Percentiles rank a stretch among this genome's conserved stretches.
Conservation (phyloP, 2,329 filamentous ascomycete species). For the Penicillium janthinellum region DNA sequence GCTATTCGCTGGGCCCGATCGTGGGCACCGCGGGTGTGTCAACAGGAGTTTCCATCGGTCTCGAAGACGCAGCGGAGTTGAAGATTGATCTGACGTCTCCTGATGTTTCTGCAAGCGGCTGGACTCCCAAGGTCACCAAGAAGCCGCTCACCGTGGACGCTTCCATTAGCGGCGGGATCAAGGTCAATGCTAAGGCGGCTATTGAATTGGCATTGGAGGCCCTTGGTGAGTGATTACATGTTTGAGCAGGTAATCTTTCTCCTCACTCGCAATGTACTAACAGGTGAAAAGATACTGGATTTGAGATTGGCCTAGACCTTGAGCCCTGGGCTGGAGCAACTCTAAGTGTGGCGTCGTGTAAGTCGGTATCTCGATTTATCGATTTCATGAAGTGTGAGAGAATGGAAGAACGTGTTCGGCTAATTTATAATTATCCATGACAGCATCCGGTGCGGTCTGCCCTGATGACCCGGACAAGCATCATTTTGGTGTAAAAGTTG, state of each 20-base stretch:
- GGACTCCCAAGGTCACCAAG: not conserved
- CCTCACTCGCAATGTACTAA: not conserved
- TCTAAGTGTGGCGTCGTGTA: not conserved
- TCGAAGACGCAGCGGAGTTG: conserved; percentile 24
- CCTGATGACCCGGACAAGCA: not conserved
- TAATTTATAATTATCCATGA: not conserved
- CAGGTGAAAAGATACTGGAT: not conserved
- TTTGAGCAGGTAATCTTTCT: not conserved
- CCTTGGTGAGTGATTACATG: not conserved
- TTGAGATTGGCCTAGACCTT: not conserved
- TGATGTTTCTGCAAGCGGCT: conserved; percentile 12
- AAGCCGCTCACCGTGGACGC: conserved; percentile 1
- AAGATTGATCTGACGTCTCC: conserved; percentile 22
- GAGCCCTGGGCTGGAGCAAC: not conserved
- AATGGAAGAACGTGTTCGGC: not conserved
- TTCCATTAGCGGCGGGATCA: not conserved
- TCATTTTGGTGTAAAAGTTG: not conserved
- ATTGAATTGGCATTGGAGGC: not conserved
- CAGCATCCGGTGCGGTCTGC: not conserved
- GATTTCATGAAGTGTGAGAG: not conserved
- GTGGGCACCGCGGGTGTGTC: not conserved
- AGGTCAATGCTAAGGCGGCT: not conserved
- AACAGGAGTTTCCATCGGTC: conserved; percentile 5
- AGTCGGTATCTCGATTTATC: not conserved
- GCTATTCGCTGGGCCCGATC: conserved; percentile 6